Evolutionary conservation across 83 land plant genomes (phyloP).

Genomic region (Picea abies): DNA sequence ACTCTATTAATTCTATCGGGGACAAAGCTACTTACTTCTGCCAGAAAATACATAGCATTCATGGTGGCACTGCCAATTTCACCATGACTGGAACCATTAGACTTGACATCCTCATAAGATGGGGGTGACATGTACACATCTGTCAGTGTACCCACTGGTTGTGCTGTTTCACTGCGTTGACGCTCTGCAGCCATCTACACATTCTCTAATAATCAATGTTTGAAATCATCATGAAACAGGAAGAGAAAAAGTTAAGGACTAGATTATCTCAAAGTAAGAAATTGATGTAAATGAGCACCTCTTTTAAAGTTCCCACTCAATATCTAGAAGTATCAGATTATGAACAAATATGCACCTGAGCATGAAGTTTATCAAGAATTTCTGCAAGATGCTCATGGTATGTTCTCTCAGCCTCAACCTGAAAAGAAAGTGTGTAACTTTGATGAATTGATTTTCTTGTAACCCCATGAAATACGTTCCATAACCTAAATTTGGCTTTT

Average conservation of each 20-base stretch:
- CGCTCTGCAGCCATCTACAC: slow-evolving; percentile 27
- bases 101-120: slow-evolving; percentile 16
- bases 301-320: background rate
- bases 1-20: background rate
- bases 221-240: background rate
- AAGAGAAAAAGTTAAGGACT: background rate
- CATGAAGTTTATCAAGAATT: slow-evolving; percentile 53
- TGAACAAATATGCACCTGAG: slow-evolving; percentile 40
- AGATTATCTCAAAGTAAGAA: background rate
- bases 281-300: background rate
- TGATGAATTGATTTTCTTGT: background rate
- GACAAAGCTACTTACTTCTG: slow-evolving; percentile 14
- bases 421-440: slow-evolving; percentile 16
- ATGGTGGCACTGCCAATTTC: background rate
- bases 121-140: slow-evolving; percentile 17
- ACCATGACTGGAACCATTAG: slow-evolving; percentile 25
- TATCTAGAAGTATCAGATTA: background rate
- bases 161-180: slow-evolving; percentile 25
- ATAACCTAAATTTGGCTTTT: background rate
- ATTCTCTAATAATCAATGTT: background rate
- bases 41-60: slow-evolving; percentile 23
- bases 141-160: background rate
- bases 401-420: slow-evolving; percentile 67
- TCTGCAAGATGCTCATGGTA: slow-evolving; percentile 49
- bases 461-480: background rate